Evolutionary conservation across 148 eudicot genomes (phyloP).

Genomic region (Fagopyrum tataricum): DNA sequence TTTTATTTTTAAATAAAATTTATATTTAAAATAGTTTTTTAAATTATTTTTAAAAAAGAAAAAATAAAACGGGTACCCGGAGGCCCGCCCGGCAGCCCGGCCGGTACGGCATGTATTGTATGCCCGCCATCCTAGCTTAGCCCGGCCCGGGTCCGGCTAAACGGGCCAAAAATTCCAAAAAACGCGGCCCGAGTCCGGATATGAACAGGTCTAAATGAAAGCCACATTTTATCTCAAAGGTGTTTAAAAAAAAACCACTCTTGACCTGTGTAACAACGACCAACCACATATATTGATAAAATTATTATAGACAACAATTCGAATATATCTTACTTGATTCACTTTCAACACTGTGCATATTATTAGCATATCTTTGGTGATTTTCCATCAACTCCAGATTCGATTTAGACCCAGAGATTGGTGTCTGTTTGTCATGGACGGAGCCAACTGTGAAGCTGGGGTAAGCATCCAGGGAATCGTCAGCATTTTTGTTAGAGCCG

Average conservation of each 20-base stretch:
- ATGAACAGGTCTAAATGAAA: too few relatives aligned
- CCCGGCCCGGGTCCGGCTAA: too few relatives aligned
- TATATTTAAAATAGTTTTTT: too few relatives aligned
- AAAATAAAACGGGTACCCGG: background rate
- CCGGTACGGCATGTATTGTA: too few relatives aligned
- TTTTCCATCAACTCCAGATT: constrained; percentile 27
- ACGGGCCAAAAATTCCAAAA: too few relatives aligned
- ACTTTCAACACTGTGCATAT: constrained; percentile 40
- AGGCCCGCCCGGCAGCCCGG: too few relatives aligned
- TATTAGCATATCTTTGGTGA: constrained; percentile 27
- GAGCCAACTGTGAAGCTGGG: constrained; percentile 21
- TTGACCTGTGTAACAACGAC: too few relatives aligned
- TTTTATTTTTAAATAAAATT: too few relatives aligned
- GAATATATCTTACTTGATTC: background rate
- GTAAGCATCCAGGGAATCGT: constrained; percentile 28
- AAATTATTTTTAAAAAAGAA: too few relatives aligned
- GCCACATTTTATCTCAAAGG: background rate
- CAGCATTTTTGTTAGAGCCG: constrained; percentile 40
- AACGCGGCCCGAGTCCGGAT: too few relatives aligned
- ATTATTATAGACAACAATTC: background rate
- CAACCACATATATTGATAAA: background rate
- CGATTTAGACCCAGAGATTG: constrained; percentile 26
- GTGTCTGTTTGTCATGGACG: constrained; percentile 34
- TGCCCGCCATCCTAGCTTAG: too few relatives aligned
- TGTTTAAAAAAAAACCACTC: background rate